These are phyloP conservation scores for Citrus maxima DNA, from an alignment of 345 rosid species.

Conservation along the genomic window DNA sequence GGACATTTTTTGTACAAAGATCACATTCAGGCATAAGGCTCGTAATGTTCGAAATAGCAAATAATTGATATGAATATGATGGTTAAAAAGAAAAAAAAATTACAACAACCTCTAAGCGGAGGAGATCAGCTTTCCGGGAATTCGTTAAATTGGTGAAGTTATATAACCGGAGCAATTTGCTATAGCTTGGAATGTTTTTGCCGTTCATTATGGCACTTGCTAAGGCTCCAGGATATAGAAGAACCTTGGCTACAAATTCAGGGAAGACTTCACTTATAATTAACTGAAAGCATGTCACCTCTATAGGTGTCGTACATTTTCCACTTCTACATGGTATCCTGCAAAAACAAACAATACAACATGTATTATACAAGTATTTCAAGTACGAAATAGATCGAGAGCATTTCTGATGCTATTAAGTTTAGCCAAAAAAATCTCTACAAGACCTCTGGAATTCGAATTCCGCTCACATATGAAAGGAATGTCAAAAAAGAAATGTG, in stretches of 20 bases:
- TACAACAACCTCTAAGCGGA: slow-evolving; percentile 51
- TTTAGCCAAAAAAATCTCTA: no score
- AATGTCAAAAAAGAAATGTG: neutral
- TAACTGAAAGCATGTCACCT: slow-evolving; percentile 61
- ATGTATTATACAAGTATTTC: neutral
- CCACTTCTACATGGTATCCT: slow-evolving; percentile 75
- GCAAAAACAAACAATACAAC: slow-evolving; percentile 3
- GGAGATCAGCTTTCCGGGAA: slow-evolving; percentile 35
- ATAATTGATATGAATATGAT: no score
- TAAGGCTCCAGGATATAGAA: slow-evolving; percentile 76
- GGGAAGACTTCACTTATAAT: slow-evolving; percentile 52
- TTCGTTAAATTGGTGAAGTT: slow-evolving; percentile 24
- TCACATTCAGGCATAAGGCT: no score
- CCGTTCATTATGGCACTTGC: slow-evolving; percentile 37
- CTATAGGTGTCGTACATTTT: slow-evolving; percentile 62
- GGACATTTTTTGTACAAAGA: no score
- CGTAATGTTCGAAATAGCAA: no score
- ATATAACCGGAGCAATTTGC: slow-evolving; percentile 37
- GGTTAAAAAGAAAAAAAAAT: no score
- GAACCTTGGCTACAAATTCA: slow-evolving; percentile 42
- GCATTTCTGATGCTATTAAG: no score
- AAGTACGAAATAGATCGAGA: no score
- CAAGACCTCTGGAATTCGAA: neutral
- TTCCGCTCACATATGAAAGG: no score
- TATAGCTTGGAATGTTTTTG: slow-evolving; percentile 32